Conservation (phyloP, 371 early-diverging fungal species). For the Rhizopus stolonifer region DNA sequence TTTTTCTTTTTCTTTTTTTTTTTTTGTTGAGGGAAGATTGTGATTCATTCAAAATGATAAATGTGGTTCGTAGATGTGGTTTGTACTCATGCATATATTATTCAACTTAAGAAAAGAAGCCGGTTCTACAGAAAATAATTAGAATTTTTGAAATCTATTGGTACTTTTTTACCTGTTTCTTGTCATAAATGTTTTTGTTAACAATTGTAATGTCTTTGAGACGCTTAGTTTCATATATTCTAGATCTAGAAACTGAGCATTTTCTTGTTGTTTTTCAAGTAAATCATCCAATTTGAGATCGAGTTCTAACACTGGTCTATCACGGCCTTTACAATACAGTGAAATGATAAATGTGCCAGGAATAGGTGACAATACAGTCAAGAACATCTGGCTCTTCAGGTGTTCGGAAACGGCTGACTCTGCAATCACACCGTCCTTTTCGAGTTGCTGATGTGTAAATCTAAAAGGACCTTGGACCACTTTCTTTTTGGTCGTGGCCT, state of each 20-base stretch:
- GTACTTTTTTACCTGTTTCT: conserved; percentile 42
- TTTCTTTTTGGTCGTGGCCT: conserved; percentile 45
- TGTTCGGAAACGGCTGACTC: conserved; percentile 89
- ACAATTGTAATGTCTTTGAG: conserved; percentile 34
- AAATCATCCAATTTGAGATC: conserved; percentile 93
- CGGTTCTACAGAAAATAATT: no score
- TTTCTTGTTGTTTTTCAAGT: conserved; percentile 92
- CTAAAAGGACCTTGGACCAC: conserved; percentile 61
- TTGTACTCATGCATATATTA: no score
- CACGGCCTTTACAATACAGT: conserved; percentile 82
- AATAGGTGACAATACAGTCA: conserved; percentile 81
- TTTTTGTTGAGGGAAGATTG: no score
- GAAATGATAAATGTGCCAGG: conserved; percentile 87
- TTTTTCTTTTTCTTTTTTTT: no score
- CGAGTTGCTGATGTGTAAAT: conserved; percentile 82
- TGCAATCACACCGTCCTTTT: conserved; percentile 86
- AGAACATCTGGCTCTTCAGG: conserved; percentile 73
- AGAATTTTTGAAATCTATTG: neutral
- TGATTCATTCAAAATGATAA: no score
- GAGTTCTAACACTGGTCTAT: conserved; percentile 92
- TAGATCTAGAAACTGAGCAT: conserved; percentile 79
- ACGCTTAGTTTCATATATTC: conserved; percentile 90
- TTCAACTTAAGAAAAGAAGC: conserved; percentile 1
- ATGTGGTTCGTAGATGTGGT: no score
- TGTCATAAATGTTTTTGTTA: conserved; percentile 46